A percentile compares a stretch with the other conserved stretches of the same genome.
phyloP scores from a whole-genome alignment of 2,329 filamentous ascomycete species.

The Gliomastix tumulicola region DNA sequence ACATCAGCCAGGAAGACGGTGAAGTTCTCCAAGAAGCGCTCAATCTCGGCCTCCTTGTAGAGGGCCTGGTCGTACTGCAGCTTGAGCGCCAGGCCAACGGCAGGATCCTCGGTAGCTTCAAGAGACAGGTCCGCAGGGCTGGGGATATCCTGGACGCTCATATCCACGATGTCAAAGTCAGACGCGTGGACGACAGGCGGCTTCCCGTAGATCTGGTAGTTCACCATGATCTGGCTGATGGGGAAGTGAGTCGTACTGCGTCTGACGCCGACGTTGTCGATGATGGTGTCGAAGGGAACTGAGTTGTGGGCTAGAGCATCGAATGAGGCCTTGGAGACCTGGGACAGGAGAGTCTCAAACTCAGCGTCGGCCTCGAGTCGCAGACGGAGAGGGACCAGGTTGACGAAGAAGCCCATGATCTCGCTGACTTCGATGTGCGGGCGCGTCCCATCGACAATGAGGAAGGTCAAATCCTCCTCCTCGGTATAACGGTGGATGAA shows the following conservation, averaged over 20 bases:
- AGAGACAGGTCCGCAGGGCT: conserved; percentile 14
- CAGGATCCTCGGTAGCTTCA: conserved; percentile 7
- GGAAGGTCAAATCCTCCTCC: conserved; percentile 33
- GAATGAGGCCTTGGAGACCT: conserved; percentile 11
- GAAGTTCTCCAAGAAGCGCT: conserved; percentile 17
- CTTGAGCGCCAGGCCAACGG: conserved; percentile 10
- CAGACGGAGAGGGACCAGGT: conserved; percentile 39
- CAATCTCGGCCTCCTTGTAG: conserved; percentile 12
- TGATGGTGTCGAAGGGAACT: conserved; percentile 41
- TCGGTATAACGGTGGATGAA: conserved; percentile 25
- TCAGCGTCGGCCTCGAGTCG: conserved; percentile 21
- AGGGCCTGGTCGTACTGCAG: conserved; percentile 14
- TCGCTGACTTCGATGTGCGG: conserved; percentile 21
- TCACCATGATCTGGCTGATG: conserved; percentile 37
- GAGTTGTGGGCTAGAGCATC: conserved; percentile 16
- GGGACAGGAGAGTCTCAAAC: conserved; percentile 26
- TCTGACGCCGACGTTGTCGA: conserved; percentile 31
- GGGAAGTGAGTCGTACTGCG: conserved; percentile 31
- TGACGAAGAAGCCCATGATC: conserved; percentile 39
- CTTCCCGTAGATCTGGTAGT: conserved; percentile 19
- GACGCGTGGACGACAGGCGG: conserved; percentile 9
- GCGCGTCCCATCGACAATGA: conserved; percentile 36
- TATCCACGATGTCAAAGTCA: conserved; percentile 12
- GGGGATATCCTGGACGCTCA: conserved; percentile 14
- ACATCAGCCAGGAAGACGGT: conserved; percentile 14